Evolutionary conservation across 2,329 filamentous ascomycete species (phyloP).

Genomic region (Teratosphaeria epicoccoides): DNA sequence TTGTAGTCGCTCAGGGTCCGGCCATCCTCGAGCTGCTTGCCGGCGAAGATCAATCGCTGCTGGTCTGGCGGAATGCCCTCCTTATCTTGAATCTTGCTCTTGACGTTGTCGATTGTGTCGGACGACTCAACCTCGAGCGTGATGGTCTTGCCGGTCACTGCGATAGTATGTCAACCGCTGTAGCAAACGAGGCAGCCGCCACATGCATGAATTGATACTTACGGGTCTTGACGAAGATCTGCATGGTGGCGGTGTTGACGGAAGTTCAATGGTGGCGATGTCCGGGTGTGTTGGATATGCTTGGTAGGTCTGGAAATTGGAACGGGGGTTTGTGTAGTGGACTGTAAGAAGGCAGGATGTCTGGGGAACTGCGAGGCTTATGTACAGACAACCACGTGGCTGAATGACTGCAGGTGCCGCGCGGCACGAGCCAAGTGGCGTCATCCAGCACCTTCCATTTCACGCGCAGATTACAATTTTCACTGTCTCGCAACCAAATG

Average conservation of each 20-base stretch:
- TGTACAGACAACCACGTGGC: background rate
- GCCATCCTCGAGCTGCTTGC: constrained; percentile 92
- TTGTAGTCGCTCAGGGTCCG: constrained; percentile 88
- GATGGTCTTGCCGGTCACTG: constrained; percentile 58
- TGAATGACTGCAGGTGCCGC: background rate
- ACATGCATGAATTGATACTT: constrained; percentile 39
- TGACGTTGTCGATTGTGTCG: constrained; percentile 93
- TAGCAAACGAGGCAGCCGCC: constrained; percentile 6
- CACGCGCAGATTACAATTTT: too few species aligned
- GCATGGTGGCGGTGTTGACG: constrained; percentile 43
- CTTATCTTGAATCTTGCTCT: constrained; percentile 96
- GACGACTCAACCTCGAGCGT: constrained; percentile 59
- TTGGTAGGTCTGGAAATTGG: background rate
- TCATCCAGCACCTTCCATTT: background rate
- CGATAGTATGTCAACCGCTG: constrained; percentile 24
- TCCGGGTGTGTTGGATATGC: background rate
- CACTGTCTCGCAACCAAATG: too few species aligned
- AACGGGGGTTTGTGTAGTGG: background rate
- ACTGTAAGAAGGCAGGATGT: background rate
- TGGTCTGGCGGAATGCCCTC: constrained; percentile 94
- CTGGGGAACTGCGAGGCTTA: background rate
- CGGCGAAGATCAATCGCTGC: constrained; percentile 90
- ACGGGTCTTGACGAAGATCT: constrained; percentile 98
- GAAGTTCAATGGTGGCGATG: background rate
- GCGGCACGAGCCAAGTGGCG: background rate